These are phyloP conservation scores for Hypoxylon trugodes DNA, from an alignment of 495 filamentous ascomycete species.

Conservation along the genomic window DNA sequence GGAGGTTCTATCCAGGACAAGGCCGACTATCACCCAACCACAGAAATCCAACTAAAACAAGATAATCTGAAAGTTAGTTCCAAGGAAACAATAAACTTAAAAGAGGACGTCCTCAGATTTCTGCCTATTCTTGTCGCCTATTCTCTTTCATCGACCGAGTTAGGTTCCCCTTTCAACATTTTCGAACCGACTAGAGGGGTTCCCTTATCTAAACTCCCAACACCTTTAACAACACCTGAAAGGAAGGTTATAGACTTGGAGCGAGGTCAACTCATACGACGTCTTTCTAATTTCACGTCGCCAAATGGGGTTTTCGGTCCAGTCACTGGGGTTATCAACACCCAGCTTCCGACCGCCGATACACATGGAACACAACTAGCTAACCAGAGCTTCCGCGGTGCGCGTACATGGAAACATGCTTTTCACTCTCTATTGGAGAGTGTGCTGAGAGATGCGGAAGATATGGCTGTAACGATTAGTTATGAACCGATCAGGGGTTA, in stretches of 20 bases:
- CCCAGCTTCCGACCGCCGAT: not conserved
- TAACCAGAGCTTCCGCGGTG: slow-evolving; percentile 24
- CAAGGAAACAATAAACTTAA: not conserved
- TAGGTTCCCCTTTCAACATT: slow-evolving; percentile 45
- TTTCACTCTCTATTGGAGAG: slow-evolving; percentile 56
- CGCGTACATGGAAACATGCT: slow-evolving; percentile 52
- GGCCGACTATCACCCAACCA: not conserved
- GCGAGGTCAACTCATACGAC: slow-evolving; percentile 46
- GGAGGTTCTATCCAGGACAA: not conserved
- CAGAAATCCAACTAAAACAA: not conserved
- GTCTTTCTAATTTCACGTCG: slow-evolving; percentile 44
- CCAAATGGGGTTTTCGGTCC: slow-evolving; percentile 53
- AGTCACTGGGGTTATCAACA: slow-evolving; percentile 43
- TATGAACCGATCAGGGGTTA: slow-evolving; percentile 51
- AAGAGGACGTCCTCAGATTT: slow-evolving; percentile 22
- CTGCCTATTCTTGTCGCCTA: slow-evolving; percentile 48
- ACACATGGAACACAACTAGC: slow-evolving; percentile 5
- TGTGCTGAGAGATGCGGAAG: slow-evolving; percentile 54
- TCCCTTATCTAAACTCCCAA: slow-evolving; percentile 40
- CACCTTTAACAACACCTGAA: slow-evolving; percentile 22
- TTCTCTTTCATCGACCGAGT: slow-evolving; percentile 32
- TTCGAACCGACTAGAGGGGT: slow-evolving; percentile 39
- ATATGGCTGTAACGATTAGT: slow-evolving; percentile 54
- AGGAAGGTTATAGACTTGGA: slow-evolving; percentile 44
- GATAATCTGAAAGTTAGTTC: not conserved